phyloP scores from a whole-genome alignment of 2,329 filamentous ascomycete genomes.

The Plenodomus tracheiphilus region DNA sequence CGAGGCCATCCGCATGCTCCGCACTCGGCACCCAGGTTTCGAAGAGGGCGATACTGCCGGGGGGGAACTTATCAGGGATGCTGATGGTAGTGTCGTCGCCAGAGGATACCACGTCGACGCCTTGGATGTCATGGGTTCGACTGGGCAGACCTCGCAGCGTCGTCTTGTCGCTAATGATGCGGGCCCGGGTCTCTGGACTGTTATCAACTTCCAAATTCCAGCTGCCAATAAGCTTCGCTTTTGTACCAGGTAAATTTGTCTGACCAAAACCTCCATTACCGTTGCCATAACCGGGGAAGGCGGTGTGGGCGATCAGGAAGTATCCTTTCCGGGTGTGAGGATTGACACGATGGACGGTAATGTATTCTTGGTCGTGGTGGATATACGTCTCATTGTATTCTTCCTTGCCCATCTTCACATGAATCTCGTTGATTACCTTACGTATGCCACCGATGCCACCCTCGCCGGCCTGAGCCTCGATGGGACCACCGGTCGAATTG shows the following conservation, averaged over 20 bases:
- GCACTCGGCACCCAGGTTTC: slow-evolving; percentile 93
- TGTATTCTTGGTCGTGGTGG: slow-evolving; percentile 93
- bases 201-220: slow-evolving; percentile 91
- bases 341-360: slow-evolving; percentile 94
- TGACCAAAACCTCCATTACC: slow-evolving; percentile 80
- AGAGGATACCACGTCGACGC: slow-evolving; percentile 72
- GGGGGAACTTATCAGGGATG: slow-evolving; percentile 81
- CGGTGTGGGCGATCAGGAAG: slow-evolving; percentile 94
- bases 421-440: slow-evolving; percentile 91
- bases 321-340: slow-evolving; percentile 90
- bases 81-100: slow-evolving; percentile 77
- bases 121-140: slow-evolving; percentile 72
- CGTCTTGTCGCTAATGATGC: slow-evolving; percentile 68
- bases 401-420: slow-evolving; percentile 93
- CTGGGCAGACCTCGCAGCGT: slow-evolving; percentile 83
- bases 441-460: slow-evolving; percentile 89
- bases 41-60: slow-evolving; percentile 91
- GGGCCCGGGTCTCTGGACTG: slow-evolving; percentile 68
- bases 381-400: slow-evolving; percentile 95
- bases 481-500: slow-evolving; percentile 62
- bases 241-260: slow-evolving; percentile 80
- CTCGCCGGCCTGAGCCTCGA: slow-evolving; percentile 70
- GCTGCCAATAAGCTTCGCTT: slow-evolving; percentile 81
- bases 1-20: slow-evolving; percentile 80
- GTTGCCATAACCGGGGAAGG: slow-evolving; percentile 87